A percentile compares a stretch with the other conserved stretches of the same genome.
Evolutionary conservation across 2,329 filamentous ascomycete species (phyloP).

Genomic region (Tolypocladium endophyticum): DNA sequence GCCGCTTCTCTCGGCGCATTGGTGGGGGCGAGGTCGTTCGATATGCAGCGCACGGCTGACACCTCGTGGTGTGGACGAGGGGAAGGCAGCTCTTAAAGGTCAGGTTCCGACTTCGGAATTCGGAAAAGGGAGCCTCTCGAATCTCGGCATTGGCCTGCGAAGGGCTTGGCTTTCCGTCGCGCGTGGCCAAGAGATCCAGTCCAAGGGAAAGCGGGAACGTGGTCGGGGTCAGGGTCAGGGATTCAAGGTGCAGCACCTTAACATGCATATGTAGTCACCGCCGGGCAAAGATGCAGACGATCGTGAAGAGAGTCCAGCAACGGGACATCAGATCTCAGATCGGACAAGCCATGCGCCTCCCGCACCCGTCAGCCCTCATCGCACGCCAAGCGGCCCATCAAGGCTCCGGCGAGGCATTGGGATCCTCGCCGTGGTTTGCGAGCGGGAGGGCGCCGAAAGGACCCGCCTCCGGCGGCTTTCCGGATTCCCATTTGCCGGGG

Average conservation of each 20-base stretch:
- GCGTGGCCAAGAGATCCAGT: neutral
- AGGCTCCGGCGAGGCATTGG: neutral
- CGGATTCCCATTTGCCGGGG: neutral
- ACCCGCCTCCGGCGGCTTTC: neutral
- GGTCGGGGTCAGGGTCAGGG: neutral
- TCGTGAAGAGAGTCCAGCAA: too few species aligned
- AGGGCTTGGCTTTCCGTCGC: neutral
- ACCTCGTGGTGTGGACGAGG: neutral
- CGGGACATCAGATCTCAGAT: neutral
- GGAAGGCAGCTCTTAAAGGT: neutral
- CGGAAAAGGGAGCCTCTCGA: neutral
- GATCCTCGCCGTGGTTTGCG: neutral
- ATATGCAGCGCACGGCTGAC: neutral
- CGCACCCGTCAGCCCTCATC: too few species aligned
- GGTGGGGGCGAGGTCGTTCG: neutral
- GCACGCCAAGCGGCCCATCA: too few species aligned
- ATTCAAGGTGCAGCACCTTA: too few species aligned
- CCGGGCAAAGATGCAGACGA: neutral
- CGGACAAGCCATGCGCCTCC: neutral
- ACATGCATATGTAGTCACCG: neutral
- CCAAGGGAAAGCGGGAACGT: neutral
- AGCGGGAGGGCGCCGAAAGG: neutral
- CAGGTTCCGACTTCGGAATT: neutral
- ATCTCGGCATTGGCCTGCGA: neutral
- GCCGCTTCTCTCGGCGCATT: neutral